A percentile compares a stretch with the other conserved stretches of the same genome.
These are phyloP conservation scores for Quercus agrifolia DNA, from an alignment of 306 rosid genomes.

Conservation along the genomic window DNA sequence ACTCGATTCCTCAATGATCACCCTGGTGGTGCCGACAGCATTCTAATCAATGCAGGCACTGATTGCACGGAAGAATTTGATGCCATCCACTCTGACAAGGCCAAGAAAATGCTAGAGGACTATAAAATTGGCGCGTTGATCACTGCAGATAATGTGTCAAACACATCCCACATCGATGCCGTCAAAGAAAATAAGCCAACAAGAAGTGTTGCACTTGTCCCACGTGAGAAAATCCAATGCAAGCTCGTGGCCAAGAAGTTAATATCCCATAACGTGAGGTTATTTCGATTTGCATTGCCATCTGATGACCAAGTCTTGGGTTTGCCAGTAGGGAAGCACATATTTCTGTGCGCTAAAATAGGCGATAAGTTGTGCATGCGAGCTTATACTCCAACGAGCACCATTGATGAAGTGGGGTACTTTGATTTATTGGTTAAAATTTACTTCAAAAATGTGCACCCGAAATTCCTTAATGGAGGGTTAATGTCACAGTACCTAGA, in stretches of 20 bases:
- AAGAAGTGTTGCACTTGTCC: constrained; percentile 43
- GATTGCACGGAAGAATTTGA: constrained; percentile 92
- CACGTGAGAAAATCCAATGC: constrained; percentile 58
- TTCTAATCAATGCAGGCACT: constrained; percentile 80
- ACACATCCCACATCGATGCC: constrained; percentile 33
- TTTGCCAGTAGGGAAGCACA: constrained; percentile 74
- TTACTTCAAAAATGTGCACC: constrained; percentile 67
- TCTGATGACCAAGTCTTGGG: constrained; percentile 59
- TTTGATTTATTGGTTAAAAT: constrained; percentile 73
- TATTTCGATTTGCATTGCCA: constrained; percentile 62
- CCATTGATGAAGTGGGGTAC: constrained; percentile 53
- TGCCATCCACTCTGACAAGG: constrained; percentile 86
- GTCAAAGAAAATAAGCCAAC: constrained; percentile 34
- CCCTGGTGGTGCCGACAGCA: constrained; percentile 89
- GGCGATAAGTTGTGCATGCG: constrained; percentile 76
- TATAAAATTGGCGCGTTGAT: constrained; percentile 63
- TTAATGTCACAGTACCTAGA: constrained; percentile 70
- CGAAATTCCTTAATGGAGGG: constrained; percentile 74
- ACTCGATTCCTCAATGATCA: constrained; percentile 72
- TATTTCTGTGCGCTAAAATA: constrained; percentile 57
- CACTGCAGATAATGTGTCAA: constrained; percentile 36
- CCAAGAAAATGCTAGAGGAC: constrained; percentile 64
- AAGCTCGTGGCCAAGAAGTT: constrained; percentile 49
- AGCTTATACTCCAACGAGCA: constrained; percentile 77
- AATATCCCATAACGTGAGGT: constrained; percentile 63